Evolutionary conservation across 2,329 filamentous ascomycete species (phyloP).

Genomic region (Albophoma yamanashiensis): DNA sequence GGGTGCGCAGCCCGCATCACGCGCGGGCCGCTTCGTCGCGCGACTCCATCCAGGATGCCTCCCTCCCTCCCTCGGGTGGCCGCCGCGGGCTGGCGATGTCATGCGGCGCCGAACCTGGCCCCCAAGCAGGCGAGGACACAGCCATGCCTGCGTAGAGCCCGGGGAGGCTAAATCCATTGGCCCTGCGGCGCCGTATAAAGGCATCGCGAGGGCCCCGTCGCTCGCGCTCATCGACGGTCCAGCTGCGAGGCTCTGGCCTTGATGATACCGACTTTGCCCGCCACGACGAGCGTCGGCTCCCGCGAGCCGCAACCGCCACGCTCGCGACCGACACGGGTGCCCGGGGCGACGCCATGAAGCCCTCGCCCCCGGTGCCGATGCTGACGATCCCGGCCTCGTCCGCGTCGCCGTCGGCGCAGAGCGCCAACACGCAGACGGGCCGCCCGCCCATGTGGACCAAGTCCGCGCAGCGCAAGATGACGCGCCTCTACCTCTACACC

Average conservation of each 20-base stretch:
- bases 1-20: background rate
- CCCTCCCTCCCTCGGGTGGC: background rate
- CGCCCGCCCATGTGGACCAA: slow-evolving; percentile 46
- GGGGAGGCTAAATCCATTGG: background rate
- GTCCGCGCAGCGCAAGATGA: slow-evolving; percentile 40
- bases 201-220: background rate
- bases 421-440: slow-evolving; percentile 20
- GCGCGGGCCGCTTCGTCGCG: background rate
- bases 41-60: background rate
- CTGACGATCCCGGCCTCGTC: slow-evolving; percentile 2
- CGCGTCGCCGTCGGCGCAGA: slow-evolving; percentile 1
- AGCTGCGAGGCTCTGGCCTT: background rate
- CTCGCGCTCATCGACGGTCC: background rate
- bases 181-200: background rate
- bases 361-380: background rate
- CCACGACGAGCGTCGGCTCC: too few relatives aligned
- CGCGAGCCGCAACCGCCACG: background rate
- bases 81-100: background rate
- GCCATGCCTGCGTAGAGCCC: background rate
- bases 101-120: background rate
- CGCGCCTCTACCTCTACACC: slow-evolving; percentile 46
- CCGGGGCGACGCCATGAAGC: background rate
- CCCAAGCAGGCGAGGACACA: background rate
- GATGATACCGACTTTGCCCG: background rate
- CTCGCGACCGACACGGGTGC: background rate